Base-by-base conservation (phyloP, 805 yeast genomes). In the Cyberlindnera maritima region DNA sequence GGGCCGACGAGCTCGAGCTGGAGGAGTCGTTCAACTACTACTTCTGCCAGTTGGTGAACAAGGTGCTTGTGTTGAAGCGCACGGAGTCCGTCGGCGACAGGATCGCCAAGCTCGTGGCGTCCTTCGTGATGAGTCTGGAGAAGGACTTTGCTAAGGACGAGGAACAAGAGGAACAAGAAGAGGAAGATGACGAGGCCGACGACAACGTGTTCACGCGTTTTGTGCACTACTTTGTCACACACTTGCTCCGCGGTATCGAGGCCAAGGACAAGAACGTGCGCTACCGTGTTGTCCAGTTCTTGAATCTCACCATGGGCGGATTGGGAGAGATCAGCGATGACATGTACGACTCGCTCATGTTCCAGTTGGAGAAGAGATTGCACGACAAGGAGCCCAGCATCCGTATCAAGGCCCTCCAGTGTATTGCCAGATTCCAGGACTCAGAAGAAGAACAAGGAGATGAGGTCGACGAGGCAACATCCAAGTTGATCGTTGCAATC, bases 341-440 rank as follows among this genome's bases (percentile, higher is more conserved):
- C 17, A 64, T 88, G 23, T 86, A 83, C 55, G 81, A 81, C 39
- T 72, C 79, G 2, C 65, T 94, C 40, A 72, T 80, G 52, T 76
- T 77, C 60, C 77, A 81, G 13, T 69, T 91, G 41, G 72, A 77
- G 29, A 76, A 77, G 41, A 73, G 97, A 49, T 61, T 88, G 1
- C 76, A 75, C 54, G 96, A 87, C 58, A 85, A 81, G 58, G 98
- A 92, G 57, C 71, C 89, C 6, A 67, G 70, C 9, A 88, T 94
- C 3, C 73, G 99, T 56, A 74, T 83, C n/a, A 94, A 88, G 64
- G 96, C 97, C 0, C 81, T 88, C 0, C 77, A 85, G 31, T 85
- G 95, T 13, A 66, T 90, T 34, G 79, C 96, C 0, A 72, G 90
- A 47, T 83, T 92, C 55, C 97, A 91, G 64, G 75, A 69, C n/a